Percentiles rank a stretch among this genome's conserved stretches.
phyloP scores from a whole-genome alignment of 164 flowering plant genomes.

The Echeveria elegans region DNA sequence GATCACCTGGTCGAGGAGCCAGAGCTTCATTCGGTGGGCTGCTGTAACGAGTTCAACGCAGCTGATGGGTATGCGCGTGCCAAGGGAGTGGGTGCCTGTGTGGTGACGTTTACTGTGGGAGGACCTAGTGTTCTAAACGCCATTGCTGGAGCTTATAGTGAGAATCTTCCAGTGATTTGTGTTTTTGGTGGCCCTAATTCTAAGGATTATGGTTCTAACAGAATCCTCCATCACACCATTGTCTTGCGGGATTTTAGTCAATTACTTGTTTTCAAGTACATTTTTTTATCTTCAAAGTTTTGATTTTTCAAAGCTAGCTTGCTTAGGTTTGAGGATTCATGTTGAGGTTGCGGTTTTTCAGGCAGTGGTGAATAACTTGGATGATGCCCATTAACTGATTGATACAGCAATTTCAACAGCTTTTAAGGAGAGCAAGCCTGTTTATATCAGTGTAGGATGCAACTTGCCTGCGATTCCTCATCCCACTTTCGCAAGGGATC shows the following conservation, averaged over 20 bases:
- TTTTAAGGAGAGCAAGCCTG: slow-evolving; percentile 66
- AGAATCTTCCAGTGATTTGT: slow-evolving; percentile 63
- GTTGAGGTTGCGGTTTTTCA: slow-evolving; percentile 14
- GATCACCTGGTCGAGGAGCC: slow-evolving; percentile 9
- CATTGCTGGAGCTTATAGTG: slow-evolving; percentile 62
- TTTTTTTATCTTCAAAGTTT: neutral
- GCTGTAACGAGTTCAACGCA: slow-evolving; percentile 10
- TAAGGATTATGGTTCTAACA: slow-evolving; percentile 50
- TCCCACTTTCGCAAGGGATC: slow-evolving; percentile 47
- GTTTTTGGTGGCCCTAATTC: slow-evolving; percentile 69
- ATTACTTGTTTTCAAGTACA: slow-evolving; percentile 54
- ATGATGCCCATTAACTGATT: slow-evolving; percentile 59
- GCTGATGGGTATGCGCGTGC: slow-evolving; percentile 10
- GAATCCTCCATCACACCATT: slow-evolving; percentile 62
- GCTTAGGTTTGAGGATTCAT: neutral
- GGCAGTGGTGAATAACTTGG: slow-evolving; percentile 65
- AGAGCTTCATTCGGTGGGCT: slow-evolving; percentile 3
- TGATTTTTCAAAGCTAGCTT: neutral
- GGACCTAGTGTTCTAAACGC: slow-evolving; percentile 9
- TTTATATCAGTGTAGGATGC: slow-evolving; percentile 54
- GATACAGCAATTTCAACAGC: slow-evolving; percentile 72
- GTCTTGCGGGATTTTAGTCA: slow-evolving; percentile 62
- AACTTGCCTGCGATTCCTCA: slow-evolving; percentile 57
- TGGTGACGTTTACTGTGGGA: slow-evolving; percentile 9
- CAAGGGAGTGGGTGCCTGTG: slow-evolving; percentile 8